These are phyloP conservation scores for Solanum lycopersicoides DNA, from an alignment of 257 asterid genomes.

Conservation along the genomic window DNA sequence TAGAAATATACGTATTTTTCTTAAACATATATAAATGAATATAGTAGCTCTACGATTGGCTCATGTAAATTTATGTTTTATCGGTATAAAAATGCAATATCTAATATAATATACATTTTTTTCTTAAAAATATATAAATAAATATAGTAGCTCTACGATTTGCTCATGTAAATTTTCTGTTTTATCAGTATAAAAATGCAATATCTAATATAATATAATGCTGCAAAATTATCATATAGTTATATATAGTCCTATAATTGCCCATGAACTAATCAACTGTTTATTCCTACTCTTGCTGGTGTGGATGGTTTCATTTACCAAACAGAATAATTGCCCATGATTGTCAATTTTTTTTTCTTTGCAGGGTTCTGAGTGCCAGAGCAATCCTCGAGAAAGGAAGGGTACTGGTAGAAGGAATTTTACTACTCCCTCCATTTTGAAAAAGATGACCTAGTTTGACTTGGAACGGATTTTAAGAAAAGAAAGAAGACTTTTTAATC, in stretches of 20 bases:
- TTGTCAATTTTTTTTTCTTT: constrained; percentile 1
- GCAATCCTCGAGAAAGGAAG: constrained; percentile 13
- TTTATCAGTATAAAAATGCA: too few species aligned
- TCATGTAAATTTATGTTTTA: neutral
- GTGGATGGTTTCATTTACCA: neutral
- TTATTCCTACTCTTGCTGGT: neutral
- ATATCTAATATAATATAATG: too few species aligned
- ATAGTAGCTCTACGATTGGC: neutral
- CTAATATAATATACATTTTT: neutral
- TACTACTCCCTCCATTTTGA: neutral
- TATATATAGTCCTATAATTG: too few species aligned
- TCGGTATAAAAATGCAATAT: too few species aligned
- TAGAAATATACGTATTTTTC: neutral
- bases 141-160: neutral
- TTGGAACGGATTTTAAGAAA: too few species aligned
- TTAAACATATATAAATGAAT: neutral
- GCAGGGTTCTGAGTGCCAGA: constrained; percentile 33
- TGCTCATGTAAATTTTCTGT: neutral
- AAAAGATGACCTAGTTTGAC: too few species aligned
- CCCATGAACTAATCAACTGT: neutral
- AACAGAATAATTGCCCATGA: neutral
- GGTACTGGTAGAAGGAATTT: constrained; percentile 21
- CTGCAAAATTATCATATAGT: too few species aligned
- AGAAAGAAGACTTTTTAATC: too few species aligned
- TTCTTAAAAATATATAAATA: neutral